Evolutionary conservation across 106 monocot species (phyloP), one percentile per base, ranked within the genome.

Genomic region (Hemerocallis citrina): DNA sequence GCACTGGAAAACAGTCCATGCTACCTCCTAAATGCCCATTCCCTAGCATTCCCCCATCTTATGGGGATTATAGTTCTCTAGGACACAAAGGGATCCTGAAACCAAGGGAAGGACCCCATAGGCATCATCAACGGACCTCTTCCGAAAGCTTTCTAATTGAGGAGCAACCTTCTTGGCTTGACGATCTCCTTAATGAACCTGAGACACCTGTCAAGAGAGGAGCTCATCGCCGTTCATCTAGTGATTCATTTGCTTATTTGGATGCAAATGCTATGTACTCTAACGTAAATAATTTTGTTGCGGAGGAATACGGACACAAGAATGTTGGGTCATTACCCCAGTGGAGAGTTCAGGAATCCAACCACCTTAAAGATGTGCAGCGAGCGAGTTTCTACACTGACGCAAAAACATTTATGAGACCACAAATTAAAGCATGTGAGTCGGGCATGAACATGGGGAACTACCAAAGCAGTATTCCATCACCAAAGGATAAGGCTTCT

Each of bases 81-180:
- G 79, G 79, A 55, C 62, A 68, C 1, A 82, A 59, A 65, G 65
- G 70, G 34, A 47, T 68, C 45, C 63, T 62, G 9, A 76, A 55
- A 45, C 58, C 60, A 8, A 67, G n/a, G n/a, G n/a, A n/a, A n/a
- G n/a, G n/a, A n/a, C n/a, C n/a, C n/a, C 67, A 49, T 16, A 47
- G 42, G 19, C 69, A 57, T 35, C 93, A 93, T 34, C 84, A 85
- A 51, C 85, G 93, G 11, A 88, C 88, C 65, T 81, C 88, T 16
- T 93, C 93, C 3, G 93, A 85, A 72, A 82, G 93, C 68, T 77
- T 85, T 61, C 70, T 88, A 17, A 71, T 93, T 35, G 93, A 93
- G 56, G 93, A 93, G 63, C 93, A 93, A 57, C 93, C 93, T 5
- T 88, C 85, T 28, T 93, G 93, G 93, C 85, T 93, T n/a, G 93